These are phyloP conservation scores for Aspergillus leporis DNA, from an alignment of 495 filamentous ascomycete species.

Conservation along the genomic window DNA sequence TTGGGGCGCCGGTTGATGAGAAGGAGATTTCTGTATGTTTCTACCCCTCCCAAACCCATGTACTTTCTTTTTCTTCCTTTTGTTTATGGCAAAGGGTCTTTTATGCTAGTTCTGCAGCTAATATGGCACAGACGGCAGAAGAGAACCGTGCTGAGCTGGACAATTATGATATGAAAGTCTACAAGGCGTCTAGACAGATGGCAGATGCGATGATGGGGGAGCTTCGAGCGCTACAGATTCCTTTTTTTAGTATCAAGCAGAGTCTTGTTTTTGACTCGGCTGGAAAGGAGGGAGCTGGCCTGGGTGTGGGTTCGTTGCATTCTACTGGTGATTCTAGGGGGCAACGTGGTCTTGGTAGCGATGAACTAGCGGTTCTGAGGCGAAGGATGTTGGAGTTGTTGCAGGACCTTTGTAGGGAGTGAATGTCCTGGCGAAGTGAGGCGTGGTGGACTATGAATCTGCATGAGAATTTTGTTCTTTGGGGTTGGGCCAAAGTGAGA, in stretches of 20 bases:
- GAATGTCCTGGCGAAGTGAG: conserved; percentile 3
- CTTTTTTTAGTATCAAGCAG: conserved; percentile 60
- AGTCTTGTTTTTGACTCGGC: conserved; percentile 36
- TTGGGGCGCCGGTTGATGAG: conserved; percentile 39
- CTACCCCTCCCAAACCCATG: too few species aligned
- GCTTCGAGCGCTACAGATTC: conserved; percentile 58
- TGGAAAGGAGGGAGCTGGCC: not conserved
- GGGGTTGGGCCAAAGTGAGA: not conserved
- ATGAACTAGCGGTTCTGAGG: conserved; percentile 54
- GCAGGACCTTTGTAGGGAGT: conserved; percentile 60
- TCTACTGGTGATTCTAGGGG: conserved; percentile 1
- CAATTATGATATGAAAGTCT: conserved; percentile 61
- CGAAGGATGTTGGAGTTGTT: conserved; percentile 62
- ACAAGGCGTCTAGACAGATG: conserved; percentile 60
- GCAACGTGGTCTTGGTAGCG: conserved; percentile 34
- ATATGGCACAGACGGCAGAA: conserved; percentile 34
- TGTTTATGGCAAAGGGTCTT: not conserved
- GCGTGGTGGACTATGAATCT: too few species aligned
- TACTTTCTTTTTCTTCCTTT: not conserved
- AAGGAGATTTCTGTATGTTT: conserved; percentile 37
- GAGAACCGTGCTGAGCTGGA: conserved; percentile 56
- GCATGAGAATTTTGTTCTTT: too few species aligned
- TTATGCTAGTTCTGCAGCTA: too few species aligned
- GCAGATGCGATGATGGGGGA: conserved; percentile 54
- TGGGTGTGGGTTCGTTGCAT: not conserved